Percentiles rank a stretch among this genome's conserved stretches.
Conservation (phyloP, 2,329 filamentous ascomycete species). For the Fusarium ramigenum region DNA sequence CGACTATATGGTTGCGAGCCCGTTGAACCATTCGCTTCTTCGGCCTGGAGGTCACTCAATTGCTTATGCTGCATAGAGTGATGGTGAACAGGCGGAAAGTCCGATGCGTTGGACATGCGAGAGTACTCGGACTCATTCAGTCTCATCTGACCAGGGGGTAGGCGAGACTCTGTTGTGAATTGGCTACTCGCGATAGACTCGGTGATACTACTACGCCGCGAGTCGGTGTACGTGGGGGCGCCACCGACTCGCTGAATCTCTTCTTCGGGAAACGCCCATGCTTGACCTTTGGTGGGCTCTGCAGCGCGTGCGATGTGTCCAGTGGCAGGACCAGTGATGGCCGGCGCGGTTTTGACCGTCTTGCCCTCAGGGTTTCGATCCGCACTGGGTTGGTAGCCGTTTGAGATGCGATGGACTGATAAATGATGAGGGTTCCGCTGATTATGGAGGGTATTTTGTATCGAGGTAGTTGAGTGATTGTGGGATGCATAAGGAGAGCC, state of each 20-base stretch:
- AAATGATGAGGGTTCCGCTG: slow-evolving; percentile 69
- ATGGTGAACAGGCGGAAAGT: slow-evolving; percentile 73
- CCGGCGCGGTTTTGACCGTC: slow-evolving; percentile 73
- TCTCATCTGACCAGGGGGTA: slow-evolving; percentile 76
- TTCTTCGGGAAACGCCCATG: slow-evolving; percentile 85
- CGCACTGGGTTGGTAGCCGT: slow-evolving; percentile 69
- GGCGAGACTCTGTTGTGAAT: slow-evolving; percentile 76
- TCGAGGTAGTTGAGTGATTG: slow-evolving; percentile 79
- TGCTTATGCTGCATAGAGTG: slow-evolving; percentile 81
- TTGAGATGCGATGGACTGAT: slow-evolving; percentile 68
- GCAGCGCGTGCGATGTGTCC: slow-evolving; percentile 75
- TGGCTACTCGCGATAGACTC: slow-evolving; percentile 84
- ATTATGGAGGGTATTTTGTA: slow-evolving; percentile 75
- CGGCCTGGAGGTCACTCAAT: slow-evolving; percentile 71
- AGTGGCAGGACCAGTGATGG: slow-evolving; percentile 76
- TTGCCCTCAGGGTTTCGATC: slow-evolving; percentile 67
- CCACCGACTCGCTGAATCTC: slow-evolving; percentile 64
- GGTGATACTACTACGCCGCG: slow-evolving; percentile 78
- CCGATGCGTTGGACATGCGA: slow-evolving; percentile 61
- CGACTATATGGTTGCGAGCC: slow-evolving; percentile 81
- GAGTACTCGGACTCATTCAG: slow-evolving; percentile 70
- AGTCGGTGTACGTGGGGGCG: slow-evolving; percentile 65
- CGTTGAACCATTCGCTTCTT: slow-evolving; percentile 60
- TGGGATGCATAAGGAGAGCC: slow-evolving; percentile 77
- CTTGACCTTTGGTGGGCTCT: slow-evolving; percentile 82